These are phyloP conservation scores for Myochromella boudieri DNA, from an alignment of 768 basidiomycete genomes.

Conservation along the genomic window DNA sequence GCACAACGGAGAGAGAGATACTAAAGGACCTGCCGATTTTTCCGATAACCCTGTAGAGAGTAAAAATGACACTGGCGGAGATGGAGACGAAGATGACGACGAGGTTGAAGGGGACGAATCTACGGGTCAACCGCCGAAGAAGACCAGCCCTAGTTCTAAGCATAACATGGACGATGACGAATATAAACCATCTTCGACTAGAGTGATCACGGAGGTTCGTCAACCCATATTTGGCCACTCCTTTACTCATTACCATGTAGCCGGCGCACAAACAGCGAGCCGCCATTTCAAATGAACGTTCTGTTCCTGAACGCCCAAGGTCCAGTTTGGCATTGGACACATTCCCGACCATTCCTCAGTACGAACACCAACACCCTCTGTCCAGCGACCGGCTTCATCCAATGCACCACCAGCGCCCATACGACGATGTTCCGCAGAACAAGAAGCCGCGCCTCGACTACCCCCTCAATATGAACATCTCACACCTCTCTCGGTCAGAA, in stretches of 20 bases:
- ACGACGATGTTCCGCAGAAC: slow-evolving; percentile 16
- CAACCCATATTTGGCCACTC: not conserved
- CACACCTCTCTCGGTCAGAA: slow-evolving; percentile 3
- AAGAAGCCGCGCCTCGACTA: slow-evolving; percentile 19
- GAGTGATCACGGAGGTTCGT: slow-evolving; percentile 13
- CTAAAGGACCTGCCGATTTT: slow-evolving; percentile 34
- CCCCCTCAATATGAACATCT: slow-evolving; percentile 1
- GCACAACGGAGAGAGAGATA: slow-evolving; percentile 37
- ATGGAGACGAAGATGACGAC: slow-evolving; percentile 24
- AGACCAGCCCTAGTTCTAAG: not conserved
- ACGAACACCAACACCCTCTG: slow-evolving; percentile 16
- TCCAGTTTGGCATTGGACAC: slow-evolving; percentile 6
- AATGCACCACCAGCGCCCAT: slow-evolving; percentile 19
- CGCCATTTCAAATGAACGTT: slow-evolving; percentile 7
- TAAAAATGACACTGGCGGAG: slow-evolving; percentile 2
- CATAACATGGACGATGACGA: slow-evolving; percentile 12
- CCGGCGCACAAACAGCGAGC: slow-evolving; percentile 2
- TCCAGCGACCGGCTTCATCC: slow-evolving; percentile 22
- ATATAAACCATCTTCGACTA: slow-evolving; percentile 4
- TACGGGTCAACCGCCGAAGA: slow-evolving; percentile 3
- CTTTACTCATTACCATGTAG: not conserved
- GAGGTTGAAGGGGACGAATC: slow-evolving; percentile 20
- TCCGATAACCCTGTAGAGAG: slow-evolving; percentile 20
- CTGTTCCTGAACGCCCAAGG: slow-evolving; percentile 5
- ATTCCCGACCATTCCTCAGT: slow-evolving; percentile 11